Evolutionary conservation across 306 rosid genomes (phyloP).

Genomic region (Sophora flavescens): DNA sequence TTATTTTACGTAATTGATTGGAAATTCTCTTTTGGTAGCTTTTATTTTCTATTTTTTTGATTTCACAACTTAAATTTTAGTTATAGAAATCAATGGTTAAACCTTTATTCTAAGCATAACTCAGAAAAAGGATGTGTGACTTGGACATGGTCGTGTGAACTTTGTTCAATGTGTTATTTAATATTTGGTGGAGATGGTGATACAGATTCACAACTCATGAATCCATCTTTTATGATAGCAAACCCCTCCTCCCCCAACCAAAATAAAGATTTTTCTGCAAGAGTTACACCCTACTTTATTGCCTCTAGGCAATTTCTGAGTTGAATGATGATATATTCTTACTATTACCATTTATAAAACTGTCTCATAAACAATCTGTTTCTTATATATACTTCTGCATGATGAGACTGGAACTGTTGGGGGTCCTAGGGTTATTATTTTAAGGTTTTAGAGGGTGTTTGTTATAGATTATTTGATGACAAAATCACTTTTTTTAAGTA

Average conservation of each 20-base stretch:
- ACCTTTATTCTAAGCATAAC: background rate
- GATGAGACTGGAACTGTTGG: background rate
- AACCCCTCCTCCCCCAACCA: background rate
- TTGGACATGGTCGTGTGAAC: background rate
- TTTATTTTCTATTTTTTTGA: background rate
- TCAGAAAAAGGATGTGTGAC: background rate
- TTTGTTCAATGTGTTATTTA: background rate
- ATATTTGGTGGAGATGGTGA: background rate
- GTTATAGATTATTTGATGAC: too few species aligned
- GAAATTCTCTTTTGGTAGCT: constrained; percentile 2
- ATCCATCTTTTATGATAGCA: background rate
- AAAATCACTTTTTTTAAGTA: too few species aligned
- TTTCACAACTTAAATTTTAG: background rate
- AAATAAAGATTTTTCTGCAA: background rate
- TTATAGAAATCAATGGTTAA: background rate
- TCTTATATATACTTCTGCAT: background rate
- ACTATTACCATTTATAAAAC: background rate
- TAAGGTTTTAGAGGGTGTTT: too few species aligned
- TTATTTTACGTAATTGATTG: constrained; percentile 13
- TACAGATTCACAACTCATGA: background rate
- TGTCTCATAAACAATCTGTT: background rate
- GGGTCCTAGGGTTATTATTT: background rate
- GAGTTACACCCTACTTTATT: background rate
- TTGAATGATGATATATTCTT: background rate
- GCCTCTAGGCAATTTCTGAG: background rate